Evolutionary conservation across 176 grass and related monocot species (phyloP), one percentile per base, ranked within the genome.

Genomic region (Phoenix roebelenii): DNA sequence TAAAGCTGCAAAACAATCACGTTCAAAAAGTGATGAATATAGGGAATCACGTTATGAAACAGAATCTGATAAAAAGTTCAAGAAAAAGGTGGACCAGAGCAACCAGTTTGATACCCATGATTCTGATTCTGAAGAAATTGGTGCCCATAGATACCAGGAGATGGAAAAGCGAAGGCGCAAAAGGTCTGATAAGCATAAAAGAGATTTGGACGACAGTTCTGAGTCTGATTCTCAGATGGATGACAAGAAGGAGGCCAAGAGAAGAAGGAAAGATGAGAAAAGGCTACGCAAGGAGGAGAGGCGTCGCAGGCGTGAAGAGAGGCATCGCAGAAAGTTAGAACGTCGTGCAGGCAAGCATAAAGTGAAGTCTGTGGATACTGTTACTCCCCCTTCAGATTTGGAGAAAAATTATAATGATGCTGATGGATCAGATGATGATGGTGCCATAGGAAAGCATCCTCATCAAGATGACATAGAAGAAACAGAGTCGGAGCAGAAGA

Each of bases 261-360:
- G 35, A 60, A 85, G 66, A 70, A 88, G 73, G 73, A 88, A 85
- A 51, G 88, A 89, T 72, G 84, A 89, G 58, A 88, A 78, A 77
- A 80, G 60, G 57, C 54, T 92, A 14, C 72, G 79, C 52, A 98
- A 92, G 58, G 88, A 98, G 64, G 94, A 98, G 71, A 93, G 61
- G n/a, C 85, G 79, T 7, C 70, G 57, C 52, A 85, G 67, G 62
- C 91, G 68, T 66, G 91, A 87, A 79, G 83, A 87, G 55, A 72
- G 75, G 23, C 81, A 83, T 68, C 79, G 61, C 28, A 85, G 58
- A 82, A 93, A 72, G 60, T 79, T 60, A 54, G 74, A 85, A 63
- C 81, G 69, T 16, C 76, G 64, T 64, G 60, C 63, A n/a, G 73
- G 49, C 39, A 85, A 90, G 74, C 73, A 64, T 50, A 79, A 84